A percentile compares a stretch with the other conserved stretches of the same genome.
These are phyloP conservation scores for Candida nemodendra DNA, from an alignment of 805 yeast species.

Conservation along the genomic window DNA sequence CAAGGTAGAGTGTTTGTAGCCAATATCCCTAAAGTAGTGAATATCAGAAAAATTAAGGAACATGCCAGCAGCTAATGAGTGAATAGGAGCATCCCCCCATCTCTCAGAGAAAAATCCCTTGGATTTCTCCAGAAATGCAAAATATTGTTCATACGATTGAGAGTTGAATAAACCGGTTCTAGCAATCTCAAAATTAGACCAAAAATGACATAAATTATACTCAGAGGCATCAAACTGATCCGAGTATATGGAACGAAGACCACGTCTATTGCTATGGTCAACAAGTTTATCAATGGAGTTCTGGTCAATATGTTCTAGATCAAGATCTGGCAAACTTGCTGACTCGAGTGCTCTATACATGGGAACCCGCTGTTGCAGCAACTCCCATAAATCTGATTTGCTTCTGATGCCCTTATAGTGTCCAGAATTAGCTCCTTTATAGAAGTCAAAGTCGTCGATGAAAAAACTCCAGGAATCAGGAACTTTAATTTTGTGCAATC, in stretches of 20 bases:
- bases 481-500: conserved; percentile 44
- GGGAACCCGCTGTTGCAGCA: conserved; percentile 26
- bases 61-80: conserved; percentile 82
- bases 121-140: conserved; percentile 61
- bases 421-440: conserved; percentile 32
- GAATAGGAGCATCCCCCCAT: conserved; percentile 98
- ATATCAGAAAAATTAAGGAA: conserved; percentile 64
- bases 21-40: conserved; percentile 91
- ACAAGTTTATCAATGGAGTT: conserved; percentile 39
- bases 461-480: conserved; percentile 74
- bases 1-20: conserved; percentile 78
- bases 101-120: conserved; percentile 90
- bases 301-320: conserved; percentile 26
- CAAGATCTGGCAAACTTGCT: conserved; percentile 5
- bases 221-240: conserved; percentile 66
- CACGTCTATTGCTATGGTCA: conserved; percentile 35
- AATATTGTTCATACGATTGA: conserved; percentile 62
- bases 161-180: conserved; percentile 71
- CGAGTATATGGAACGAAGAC: conserved; percentile 35
- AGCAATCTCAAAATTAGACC: conserved; percentile 94
- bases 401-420: conserved; percentile 27
- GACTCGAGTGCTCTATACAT: conserved; percentile 23
- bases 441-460: conserved; percentile 39
- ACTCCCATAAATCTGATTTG: conserved; percentile 27
- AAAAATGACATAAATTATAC: conserved; percentile 81